These are phyloP conservation scores for Protea cynaroides DNA, from an alignment of 164 flowering plant species.

Conservation along the genomic window DNA sequence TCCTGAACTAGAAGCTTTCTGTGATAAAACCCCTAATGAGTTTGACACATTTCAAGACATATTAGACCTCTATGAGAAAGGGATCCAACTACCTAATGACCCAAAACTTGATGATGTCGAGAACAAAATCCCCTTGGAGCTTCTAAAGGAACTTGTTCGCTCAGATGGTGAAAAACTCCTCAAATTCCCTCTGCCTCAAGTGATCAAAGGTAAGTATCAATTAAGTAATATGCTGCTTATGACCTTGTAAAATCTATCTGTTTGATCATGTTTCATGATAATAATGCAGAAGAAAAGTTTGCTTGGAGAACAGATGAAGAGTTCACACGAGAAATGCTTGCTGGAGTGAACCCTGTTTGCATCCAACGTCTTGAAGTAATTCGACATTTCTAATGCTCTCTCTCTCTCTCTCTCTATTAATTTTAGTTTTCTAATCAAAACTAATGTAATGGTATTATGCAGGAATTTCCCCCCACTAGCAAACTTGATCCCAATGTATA, in stretches of 20 bases:
- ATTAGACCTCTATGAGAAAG: slow-evolving; percentile 56
- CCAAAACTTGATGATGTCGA: too few species aligned
- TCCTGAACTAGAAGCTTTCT: slow-evolving; percentile 48
- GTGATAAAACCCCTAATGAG: slow-evolving; percentile 62
- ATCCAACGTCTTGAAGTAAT: slow-evolving; percentile 65
- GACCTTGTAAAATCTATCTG: not conserved
- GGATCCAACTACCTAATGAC: slow-evolving; percentile 40
- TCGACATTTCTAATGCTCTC: not conserved
- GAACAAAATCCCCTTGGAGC: slow-evolving; percentile 55
- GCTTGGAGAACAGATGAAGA: slow-evolving; percentile 98
- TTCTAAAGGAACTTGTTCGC: slow-evolving; percentile 61
- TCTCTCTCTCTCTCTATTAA: too few species aligned
- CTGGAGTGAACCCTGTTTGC: slow-evolving; percentile 81
- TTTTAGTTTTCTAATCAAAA: not conserved
- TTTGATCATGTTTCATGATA: too few species aligned
- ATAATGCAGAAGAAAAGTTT: slow-evolving; percentile 42
- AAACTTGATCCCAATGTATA: slow-evolving; percentile 52
- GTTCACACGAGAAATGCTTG: slow-evolving; percentile 86
- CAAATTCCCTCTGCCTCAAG: slow-evolving; percentile 78
- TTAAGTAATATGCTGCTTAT: not conserved
- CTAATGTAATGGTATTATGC: slow-evolving; percentile 8
- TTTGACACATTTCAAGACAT: slow-evolving; percentile 73
- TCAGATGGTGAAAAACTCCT: slow-evolving; percentile 58
- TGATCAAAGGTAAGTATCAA: slow-evolving; percentile 33
- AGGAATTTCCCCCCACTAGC: slow-evolving; percentile 87